Evolutionary conservation across 1,284 basidiomycete species (phyloP), one percentile per base, ranked within the genome.

Genomic region (Meripilus lineatus): DNA sequence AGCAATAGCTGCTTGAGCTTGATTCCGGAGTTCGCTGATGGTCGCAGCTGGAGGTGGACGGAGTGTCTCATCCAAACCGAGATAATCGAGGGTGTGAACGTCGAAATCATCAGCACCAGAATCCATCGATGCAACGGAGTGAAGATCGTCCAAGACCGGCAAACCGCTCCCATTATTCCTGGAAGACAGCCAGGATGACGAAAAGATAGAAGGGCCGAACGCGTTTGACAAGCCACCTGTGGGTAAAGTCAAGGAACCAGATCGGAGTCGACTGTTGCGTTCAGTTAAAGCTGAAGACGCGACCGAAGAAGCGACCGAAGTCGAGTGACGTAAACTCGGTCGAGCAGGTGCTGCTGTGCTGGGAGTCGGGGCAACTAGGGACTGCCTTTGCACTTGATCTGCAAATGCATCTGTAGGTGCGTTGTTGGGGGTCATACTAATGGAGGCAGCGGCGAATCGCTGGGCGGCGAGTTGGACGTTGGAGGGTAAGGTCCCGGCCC

Each of bases 31-130:
- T 65, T 92, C 91, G 14, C 87, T 81, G 50, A 92, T 81, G 40
- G 87, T 91, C 8, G 88, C 90, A 3, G 88, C 87, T 2, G 81
- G 81, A 10, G 82, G 79, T 48, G 75, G 77, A 44, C 77, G 74
- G 52, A 74, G 73, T 2, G 58, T 70, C 50, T 91, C 89, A 55
- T 93, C 93, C 53, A 97, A 75, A 36, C 93, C 93, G 42, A 97
- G 85, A 63, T 96, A 96, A 65, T 94, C 93, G 50, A 97, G 77
- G 21, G 93, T 96, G 58, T 92, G 88, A 40, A 93, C 89, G 59
- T 93, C 89, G 62, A 91, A 89, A 46, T 93, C 89, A 49, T 94
- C 92, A 17, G 76, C 74, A 23, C 71, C 76, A n/a, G 84, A 84
- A 57, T 89, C 86, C 49, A 78, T 79, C 23, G 86, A 88, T 38